These are phyloP conservation scores for Sapria himalayana DNA, from an alignment of 345 rosid species.

Conservation along the genomic window DNA sequence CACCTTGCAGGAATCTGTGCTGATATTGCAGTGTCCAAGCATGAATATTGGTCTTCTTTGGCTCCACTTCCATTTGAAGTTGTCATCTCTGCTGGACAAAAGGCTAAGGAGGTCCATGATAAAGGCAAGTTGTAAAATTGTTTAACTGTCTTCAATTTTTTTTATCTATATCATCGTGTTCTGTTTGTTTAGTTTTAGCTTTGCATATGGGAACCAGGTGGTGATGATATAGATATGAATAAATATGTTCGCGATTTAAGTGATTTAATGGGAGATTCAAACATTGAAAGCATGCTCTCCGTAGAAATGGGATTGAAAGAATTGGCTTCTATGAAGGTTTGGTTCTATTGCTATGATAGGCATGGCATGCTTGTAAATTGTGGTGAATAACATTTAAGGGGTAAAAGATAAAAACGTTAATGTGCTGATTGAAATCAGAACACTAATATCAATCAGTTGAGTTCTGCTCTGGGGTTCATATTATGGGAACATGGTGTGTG, in stretches of 20 bases:
- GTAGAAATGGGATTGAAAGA: constrained; percentile 97
- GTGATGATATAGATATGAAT: constrained; percentile 29
- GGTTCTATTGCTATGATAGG: constrained; percentile 1
- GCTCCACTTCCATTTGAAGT: constrained; percentile 98
- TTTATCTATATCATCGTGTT: constrained; percentile 1
- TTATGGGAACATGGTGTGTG: too few relatives aligned
- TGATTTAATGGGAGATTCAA: constrained; percentile 88
- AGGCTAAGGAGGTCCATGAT: constrained; percentile 81
- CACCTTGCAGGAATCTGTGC: constrained; percentile 51
- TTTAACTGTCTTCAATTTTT: neutral
- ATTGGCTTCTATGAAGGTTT: constrained; percentile 77
- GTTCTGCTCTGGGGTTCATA: too few relatives aligned
- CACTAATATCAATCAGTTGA: too few relatives aligned
- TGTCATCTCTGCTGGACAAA: constrained; percentile 90
- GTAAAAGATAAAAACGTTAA: too few relatives aligned
- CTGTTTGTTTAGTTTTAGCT: neutral
- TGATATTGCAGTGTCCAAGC: constrained; percentile 58
- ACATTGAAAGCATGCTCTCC: constrained; percentile 93
- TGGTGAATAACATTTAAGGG: too few relatives aligned
- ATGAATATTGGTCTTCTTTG: constrained; percentile 81
- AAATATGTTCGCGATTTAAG: constrained; percentile 36
- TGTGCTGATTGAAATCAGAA: too few relatives aligned
- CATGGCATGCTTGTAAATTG: too few relatives aligned
- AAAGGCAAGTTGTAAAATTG: neutral
- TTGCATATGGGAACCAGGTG: constrained; percentile 39